These are phyloP conservation scores for Catharanthus roseus DNA, from an alignment of 257 asterid species.

Conservation along the genomic window DNA sequence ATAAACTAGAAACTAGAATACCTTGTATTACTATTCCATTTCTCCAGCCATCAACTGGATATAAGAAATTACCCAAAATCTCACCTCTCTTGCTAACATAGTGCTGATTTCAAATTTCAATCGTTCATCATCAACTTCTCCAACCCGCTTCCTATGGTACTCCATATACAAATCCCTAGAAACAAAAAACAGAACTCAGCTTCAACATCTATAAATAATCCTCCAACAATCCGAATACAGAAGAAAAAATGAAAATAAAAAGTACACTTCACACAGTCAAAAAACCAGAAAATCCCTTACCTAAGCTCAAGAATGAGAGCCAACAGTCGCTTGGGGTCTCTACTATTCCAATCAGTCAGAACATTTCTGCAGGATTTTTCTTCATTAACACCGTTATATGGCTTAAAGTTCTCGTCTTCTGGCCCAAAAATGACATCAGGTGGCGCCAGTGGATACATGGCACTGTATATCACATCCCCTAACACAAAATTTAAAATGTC, in stretches of 20 bases:
- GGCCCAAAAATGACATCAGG: conserved; percentile 86
- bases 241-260: not conserved
- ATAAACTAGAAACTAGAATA: not conserved
- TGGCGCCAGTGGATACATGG: conserved; percentile 66
- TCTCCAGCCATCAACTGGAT: not conserved
- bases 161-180: conserved; percentile 66
- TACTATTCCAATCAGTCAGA: conserved; percentile 68
- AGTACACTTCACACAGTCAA: not conserved
- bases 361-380: conserved; percentile 40
- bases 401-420: conserved; percentile 71
- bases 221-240: not conserved
- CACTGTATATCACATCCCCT: conserved; percentile 91
- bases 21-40: too few relatives aligned
- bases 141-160: conserved; percentile 69
- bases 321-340: conserved; percentile 61
- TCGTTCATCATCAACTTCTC: conserved; percentile 72
- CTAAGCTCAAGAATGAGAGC: conserved; percentile 76
- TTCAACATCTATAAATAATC: not conserved
- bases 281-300: conserved; percentile 23
- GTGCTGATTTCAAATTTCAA: conserved; percentile 87
- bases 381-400: conserved; percentile 29
- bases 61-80: conserved; percentile 16
- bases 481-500: conserved; percentile 16
- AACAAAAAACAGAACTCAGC: conserved; percentile 7
- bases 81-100: conserved; percentile 83